Conservation (phyloP, 768 basidiomycete genomes). For the Boletus tylopilopsis region DNA sequence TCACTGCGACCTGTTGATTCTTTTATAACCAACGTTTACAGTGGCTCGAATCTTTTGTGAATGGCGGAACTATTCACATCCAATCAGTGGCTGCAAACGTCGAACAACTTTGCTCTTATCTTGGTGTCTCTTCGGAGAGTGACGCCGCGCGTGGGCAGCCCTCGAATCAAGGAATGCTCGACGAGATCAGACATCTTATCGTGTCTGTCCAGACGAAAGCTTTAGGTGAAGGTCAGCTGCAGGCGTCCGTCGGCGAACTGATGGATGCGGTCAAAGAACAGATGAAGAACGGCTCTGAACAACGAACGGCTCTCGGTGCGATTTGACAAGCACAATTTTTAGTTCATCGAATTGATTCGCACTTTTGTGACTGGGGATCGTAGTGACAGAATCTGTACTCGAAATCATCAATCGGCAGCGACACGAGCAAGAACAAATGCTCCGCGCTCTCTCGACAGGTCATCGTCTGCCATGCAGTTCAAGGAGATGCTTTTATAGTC, state of each 20-base stretch:
- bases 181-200: slow-evolving; percentile 35
- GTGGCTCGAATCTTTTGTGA: slow-evolving; percentile 86
- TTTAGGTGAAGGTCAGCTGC: slow-evolving; percentile 29
- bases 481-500: neutral
- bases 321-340: slow-evolving; percentile 1
- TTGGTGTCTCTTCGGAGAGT: slow-evolving; percentile 38
- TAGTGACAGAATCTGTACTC: slow-evolving; percentile 56
- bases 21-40: slow-evolving; percentile 20
- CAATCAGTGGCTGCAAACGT: slow-evolving; percentile 57
- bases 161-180: slow-evolving; percentile 28
- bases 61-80: slow-evolving; percentile 70
- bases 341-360: slow-evolving; percentile 10
- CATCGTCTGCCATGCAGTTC: slow-evolving; percentile 4
- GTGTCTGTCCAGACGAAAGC: slow-evolving; percentile 31
- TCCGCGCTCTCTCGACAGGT: slow-evolving; percentile 67
- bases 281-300: slow-evolving; percentile 35
- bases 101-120: slow-evolving; percentile 52
- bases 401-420: slow-evolving; percentile 66
- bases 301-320: slow-evolving; percentile 39
- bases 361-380: slow-evolving; percentile 4
- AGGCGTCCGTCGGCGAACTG: slow-evolving; percentile 35
- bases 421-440: slow-evolving; percentile 66
- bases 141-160: slow-evolving; percentile 9
- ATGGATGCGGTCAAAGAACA: slow-evolving; percentile 40
- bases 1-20: neutral